Percentiles rank a stretch among this genome's conserved stretches.
Evolutionary conservation across 495 filamentous ascomycete genomes (phyloP).

Genomic region (Talaromyces ruber): DNA sequence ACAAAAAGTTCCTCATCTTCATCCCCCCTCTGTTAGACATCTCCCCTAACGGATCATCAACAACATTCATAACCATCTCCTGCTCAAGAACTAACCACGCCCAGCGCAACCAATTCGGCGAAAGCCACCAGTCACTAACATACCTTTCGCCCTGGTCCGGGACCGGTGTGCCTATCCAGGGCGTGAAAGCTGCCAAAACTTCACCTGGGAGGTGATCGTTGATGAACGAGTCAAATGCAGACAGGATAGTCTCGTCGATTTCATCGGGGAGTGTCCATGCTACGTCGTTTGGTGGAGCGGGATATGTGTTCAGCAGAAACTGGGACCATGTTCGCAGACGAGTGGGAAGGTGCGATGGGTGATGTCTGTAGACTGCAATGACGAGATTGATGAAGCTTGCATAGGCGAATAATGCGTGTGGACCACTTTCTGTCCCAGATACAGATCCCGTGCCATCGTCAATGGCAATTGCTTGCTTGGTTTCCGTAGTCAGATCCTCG

Average conservation of each 20-base stretch:
- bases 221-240: slow-evolving; percentile 16
- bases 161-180: slow-evolving; percentile 8
- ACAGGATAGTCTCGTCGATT: slow-evolving; percentile 18
- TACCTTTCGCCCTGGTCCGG: neutral
- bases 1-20: slow-evolving; percentile 28
- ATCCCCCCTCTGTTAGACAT: neutral
- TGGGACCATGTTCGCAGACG: slow-evolving; percentile 26
- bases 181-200: slow-evolving; percentile 8
- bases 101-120: slow-evolving; percentile 34
- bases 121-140: slow-evolving; percentile 27
- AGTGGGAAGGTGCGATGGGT: slow-evolving; percentile 14
- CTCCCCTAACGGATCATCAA: slow-evolving; percentile 23
- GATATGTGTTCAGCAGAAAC: slow-evolving; percentile 30
- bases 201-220: slow-evolving; percentile 3
- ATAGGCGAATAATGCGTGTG: slow-evolving; percentile 17
- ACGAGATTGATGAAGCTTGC: slow-evolving; percentile 20
- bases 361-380: slow-evolving; percentile 9
- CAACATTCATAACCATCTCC: slow-evolving; percentile 28
- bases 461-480: slow-evolving; percentile 13
- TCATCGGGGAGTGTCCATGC: slow-evolving; percentile 21
- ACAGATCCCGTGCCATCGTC: slow-evolving; percentile 5
- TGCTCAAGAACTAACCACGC: slow-evolving; percentile 29
- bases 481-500: slow-evolving; percentile 12
- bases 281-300: slow-evolving; percentile 18
- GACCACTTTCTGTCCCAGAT: neutral